Percentiles rank a stretch among this genome's conserved stretches.
These are phyloP conservation scores for Dipteronia dyeriana DNA, from an alignment of 345 rosid genomes.

Conservation along the genomic window DNA sequence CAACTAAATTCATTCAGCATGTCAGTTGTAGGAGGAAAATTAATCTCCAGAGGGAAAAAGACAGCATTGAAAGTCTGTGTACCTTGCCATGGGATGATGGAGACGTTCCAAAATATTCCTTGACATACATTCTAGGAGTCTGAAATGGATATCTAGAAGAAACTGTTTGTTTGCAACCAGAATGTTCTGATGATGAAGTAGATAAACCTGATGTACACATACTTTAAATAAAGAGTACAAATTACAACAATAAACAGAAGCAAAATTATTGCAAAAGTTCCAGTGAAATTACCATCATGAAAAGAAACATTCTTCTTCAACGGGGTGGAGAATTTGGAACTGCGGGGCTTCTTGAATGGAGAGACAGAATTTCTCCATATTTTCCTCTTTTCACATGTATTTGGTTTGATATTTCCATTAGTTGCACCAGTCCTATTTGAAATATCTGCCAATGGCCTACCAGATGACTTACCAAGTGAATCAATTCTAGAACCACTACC, in stretches of 20 bases:
- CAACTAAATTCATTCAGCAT: constrained; percentile 37
- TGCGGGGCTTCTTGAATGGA: constrained; percentile 86
- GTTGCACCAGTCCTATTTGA: constrained; percentile 46
- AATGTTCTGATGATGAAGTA: constrained; percentile 42
- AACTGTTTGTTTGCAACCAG: constrained; percentile 45
- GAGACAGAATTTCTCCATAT: constrained; percentile 47
- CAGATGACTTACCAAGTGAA: constrained; percentile 41
- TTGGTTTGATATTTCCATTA: constrained; percentile 36
- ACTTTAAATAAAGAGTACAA: constrained; percentile 20
- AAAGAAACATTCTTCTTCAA: constrained; percentile 44
- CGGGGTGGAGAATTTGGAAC: constrained; percentile 62
- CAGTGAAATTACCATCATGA: constrained; percentile 51
- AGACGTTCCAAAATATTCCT: constrained; percentile 69
- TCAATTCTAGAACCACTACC: constrained; percentile 29
- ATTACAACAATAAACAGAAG: constrained; percentile 15
- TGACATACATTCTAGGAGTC: constrained; percentile 56
- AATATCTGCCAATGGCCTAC: constrained; percentile 57
- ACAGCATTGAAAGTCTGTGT: constrained; percentile 16
- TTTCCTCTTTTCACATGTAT: constrained; percentile 52
- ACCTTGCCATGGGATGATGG: constrained; percentile 54
- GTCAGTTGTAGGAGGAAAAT: constrained; percentile 20
- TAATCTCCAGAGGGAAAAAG: constrained; percentile 14
- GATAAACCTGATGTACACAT: constrained; percentile 53
- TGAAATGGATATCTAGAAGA: constrained; percentile 63
- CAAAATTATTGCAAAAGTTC: constrained; percentile 22